Base-by-base conservation (phyloP, 163 green algal genomes). In the Chloromonas sp. region DNA sequence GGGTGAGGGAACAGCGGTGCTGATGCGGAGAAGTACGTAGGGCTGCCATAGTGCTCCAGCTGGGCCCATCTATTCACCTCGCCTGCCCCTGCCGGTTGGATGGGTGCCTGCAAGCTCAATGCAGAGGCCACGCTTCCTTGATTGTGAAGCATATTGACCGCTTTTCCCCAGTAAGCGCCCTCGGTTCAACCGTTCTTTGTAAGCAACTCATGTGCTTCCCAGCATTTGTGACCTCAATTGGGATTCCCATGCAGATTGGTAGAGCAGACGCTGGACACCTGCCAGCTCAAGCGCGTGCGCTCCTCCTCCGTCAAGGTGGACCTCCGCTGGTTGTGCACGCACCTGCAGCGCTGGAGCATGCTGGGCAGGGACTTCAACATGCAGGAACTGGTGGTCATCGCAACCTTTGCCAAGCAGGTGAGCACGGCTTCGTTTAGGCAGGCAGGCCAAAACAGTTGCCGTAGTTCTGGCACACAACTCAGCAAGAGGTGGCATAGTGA, bases 241-340 rank as follows among this genome's bases (percentile, higher is more conserved):
- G 66, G 66, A 5, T 11, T 58, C 13, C 13, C 71, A 11, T 79
- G n/a, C 86, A 93, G 92, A 78, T 88, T 96, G 14, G 92, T 91
- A 3, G 90, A 95, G 87, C 91, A 95, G 81, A 92, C 92, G 14
- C 88, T 96, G 71, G 90, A 94, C 83, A 88, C 62, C 58, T 96
- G 92, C 86, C 92, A 95, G 85, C 89, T 95, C n/a, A 94, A 94
- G 84, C 91, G 92, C 13, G 85, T 93, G 59, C 87, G 87, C 58
- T 82, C 87, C 0, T 77, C 81, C 0, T 79, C 85, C 60, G 90
- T 94, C 70, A 87, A 86, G 70, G 90, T 96, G 13, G 92, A 94
- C 71, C 79, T 94, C 79, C 87, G 87, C 36, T 92, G 94, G 86
- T 82, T 96, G 78, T 92, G 85, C 82, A 94, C 89, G 79, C 92